These are phyloP conservation scores for Gigaspora rosea DNA, from an alignment of 192 early-diverging fungal species.

Conservation along the genomic window DNA sequence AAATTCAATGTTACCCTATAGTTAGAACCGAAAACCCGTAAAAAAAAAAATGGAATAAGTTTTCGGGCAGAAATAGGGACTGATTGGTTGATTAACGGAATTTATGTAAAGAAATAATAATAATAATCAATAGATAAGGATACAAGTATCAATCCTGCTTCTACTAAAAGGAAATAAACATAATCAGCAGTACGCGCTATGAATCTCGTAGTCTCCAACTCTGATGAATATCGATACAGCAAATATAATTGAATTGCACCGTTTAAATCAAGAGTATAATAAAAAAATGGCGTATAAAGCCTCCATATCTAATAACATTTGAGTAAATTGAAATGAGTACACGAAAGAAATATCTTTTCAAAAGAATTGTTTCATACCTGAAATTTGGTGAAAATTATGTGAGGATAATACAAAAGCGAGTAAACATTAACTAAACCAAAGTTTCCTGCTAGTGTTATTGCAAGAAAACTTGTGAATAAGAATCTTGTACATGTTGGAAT, in stretches of 20 bases:
- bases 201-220: slow-evolving; percentile 71
- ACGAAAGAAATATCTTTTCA: background rate
- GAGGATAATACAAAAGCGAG: background rate
- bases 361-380: background rate
- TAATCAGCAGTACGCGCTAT: slow-evolving; percentile 75
- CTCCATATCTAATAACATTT: slow-evolving; percentile 64
- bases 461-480: slow-evolving; percentile 11
- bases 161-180: slow-evolving; percentile 71
- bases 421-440: background rate
- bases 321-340: background rate
- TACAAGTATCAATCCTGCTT: slow-evolving; percentile 36
- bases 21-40: too few species aligned
- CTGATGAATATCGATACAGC: slow-evolving; percentile 67
- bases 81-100: background rate
- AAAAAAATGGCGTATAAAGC: slow-evolving; percentile 69
- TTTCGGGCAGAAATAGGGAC: background rate
- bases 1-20: too few species aligned
- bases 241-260: slow-evolving; percentile 74
- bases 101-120: background rate
- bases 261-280: slow-evolving; percentile 50
- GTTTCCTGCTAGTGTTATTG: background rate
- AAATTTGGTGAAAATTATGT: background rate
- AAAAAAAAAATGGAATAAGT: too few species aligned
- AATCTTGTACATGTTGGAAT: slow-evolving; percentile 20
- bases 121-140: slow-evolving; percentile 9